Evolutionary conservation across 768 basidiomycete genomes (phyloP).

Genomic region (Macrocybe gigantea): DNA sequence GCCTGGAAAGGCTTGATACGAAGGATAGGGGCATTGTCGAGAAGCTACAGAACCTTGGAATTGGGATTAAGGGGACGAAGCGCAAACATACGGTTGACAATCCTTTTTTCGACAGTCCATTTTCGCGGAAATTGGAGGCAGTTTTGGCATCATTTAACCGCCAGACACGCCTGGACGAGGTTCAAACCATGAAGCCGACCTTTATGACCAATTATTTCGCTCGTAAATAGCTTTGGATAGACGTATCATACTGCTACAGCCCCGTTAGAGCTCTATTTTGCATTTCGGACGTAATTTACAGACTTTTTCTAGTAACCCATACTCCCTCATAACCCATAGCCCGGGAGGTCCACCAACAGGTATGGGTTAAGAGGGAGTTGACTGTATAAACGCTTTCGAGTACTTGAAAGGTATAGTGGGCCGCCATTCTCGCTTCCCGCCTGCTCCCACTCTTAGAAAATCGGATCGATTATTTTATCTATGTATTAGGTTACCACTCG

Average conservation of each 20-base stretch:
- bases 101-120: constrained; percentile 6
- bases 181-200: constrained; percentile 2
- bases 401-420: too few relatives aligned
- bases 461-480: too few relatives aligned
- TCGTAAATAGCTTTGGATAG: not conserved
- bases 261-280: too few relatives aligned
- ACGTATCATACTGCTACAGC: constrained; percentile 7
- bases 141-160: constrained; percentile 5
- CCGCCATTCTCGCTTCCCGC: too few relatives aligned
- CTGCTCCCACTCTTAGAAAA: too few relatives aligned
- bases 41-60: too few relatives aligned
- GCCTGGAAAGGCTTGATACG: too few relatives aligned
- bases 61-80: too few relatives aligned
- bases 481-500: too few relatives aligned
- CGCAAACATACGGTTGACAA: too few relatives aligned
- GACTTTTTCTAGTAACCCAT: not conserved
- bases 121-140: constrained; percentile 6
- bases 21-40: too few relatives aligned
- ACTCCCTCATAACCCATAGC: not conserved
- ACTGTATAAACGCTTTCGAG: too few relatives aligned
- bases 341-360: not conserved
- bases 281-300: not conserved
- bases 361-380: not conserved
- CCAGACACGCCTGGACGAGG: constrained; percentile 6
- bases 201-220: constrained; percentile 4